Evolutionary conservation across 495 filamentous ascomycete species (phyloP).

Genomic region (Aspergillus asperescens): DNA sequence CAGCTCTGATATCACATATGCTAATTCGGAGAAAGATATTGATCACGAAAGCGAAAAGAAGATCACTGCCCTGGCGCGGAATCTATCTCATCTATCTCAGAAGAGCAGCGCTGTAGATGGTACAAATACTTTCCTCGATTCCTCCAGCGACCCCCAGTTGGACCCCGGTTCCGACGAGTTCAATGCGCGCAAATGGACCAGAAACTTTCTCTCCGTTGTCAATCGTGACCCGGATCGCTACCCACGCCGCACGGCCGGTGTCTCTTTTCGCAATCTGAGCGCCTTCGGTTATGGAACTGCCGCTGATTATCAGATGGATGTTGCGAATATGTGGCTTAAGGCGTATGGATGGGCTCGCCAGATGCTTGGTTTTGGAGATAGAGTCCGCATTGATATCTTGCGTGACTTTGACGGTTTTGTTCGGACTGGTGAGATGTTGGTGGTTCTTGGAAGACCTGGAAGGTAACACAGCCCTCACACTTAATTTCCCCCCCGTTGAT

Average conservation of each 20-base stretch:
- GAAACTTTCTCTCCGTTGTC: constrained; percentile 37
- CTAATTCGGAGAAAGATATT: constrained; percentile 22
- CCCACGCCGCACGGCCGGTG: constrained; percentile 38
- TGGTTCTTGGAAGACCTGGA: constrained; percentile 74
- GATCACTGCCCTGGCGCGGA: constrained; percentile 38
- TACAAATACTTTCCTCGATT: constrained; percentile 42
- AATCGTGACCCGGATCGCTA: constrained; percentile 40
- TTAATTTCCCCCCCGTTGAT: not conserved
- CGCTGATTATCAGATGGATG: constrained; percentile 72
- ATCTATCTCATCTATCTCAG: constrained; percentile 37
- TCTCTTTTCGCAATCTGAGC: constrained; percentile 55
- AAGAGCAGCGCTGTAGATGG: constrained; percentile 26
- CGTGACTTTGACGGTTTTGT: constrained; percentile 76
- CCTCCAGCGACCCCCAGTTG: constrained; percentile 35
- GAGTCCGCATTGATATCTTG: constrained; percentile 64
- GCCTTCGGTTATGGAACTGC: constrained; percentile 68
- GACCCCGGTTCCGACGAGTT: constrained; percentile 41
- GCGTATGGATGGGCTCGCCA: constrained; percentile 40
- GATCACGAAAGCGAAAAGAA: constrained; percentile 25
- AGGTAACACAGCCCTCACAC: constrained; percentile 19
- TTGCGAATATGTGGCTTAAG: constrained; percentile 60
- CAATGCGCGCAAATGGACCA: constrained; percentile 44
- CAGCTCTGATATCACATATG: constrained; percentile 16
- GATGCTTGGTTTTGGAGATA: constrained; percentile 46
- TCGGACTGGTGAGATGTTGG: constrained; percentile 69